Evolutionary conservation across 306 rosid genomes (phyloP).

Genomic region (Malus orientalis): DNA sequence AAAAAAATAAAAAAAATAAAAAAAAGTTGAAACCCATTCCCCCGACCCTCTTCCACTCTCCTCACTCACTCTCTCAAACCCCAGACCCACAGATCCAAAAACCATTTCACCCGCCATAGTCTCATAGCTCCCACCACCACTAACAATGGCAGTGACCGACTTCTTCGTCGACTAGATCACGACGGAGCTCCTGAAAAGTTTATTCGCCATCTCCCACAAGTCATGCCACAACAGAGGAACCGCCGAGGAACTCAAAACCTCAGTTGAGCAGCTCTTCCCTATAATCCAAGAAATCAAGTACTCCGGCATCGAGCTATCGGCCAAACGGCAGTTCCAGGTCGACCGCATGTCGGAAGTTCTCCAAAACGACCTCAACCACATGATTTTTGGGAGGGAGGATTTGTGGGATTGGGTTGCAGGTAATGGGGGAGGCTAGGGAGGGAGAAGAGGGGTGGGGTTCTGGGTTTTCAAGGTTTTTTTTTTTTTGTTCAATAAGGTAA

Average conservation of each 20-base stretch:
- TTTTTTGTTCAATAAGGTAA: no score
- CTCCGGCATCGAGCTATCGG: conserved; percentile 64
- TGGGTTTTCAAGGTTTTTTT: no score
- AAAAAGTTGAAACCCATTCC: no score
- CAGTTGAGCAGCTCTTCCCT: conserved; percentile 35
- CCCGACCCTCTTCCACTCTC: no score
- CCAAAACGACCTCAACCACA: conserved; percentile 41
- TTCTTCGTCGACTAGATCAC: conserved; percentile 76
- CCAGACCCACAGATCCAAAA: no score
- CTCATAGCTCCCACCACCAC: no score
- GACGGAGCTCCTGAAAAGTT: conserved; percentile 63
- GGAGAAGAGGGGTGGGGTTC: no score
- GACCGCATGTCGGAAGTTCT: conserved; percentile 58
- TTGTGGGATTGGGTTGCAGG: conserved; percentile 47
- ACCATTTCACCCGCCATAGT: neutral
- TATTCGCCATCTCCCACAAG: conserved; percentile 34
- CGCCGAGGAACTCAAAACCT: conserved; percentile 40
- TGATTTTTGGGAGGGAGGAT: conserved; percentile 38
- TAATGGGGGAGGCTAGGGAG: no score
- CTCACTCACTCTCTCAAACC: no score
- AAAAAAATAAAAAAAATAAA: no score
- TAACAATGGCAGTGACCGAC: conserved; percentile 51
- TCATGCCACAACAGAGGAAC: conserved; percentile 45
- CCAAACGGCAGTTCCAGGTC: conserved; percentile 33
- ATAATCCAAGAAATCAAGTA: conserved; percentile 63